Base-by-base conservation (phyloP, 2,329 filamentous ascomycete species). In the Lasiodiplodia citricola region DNA sequence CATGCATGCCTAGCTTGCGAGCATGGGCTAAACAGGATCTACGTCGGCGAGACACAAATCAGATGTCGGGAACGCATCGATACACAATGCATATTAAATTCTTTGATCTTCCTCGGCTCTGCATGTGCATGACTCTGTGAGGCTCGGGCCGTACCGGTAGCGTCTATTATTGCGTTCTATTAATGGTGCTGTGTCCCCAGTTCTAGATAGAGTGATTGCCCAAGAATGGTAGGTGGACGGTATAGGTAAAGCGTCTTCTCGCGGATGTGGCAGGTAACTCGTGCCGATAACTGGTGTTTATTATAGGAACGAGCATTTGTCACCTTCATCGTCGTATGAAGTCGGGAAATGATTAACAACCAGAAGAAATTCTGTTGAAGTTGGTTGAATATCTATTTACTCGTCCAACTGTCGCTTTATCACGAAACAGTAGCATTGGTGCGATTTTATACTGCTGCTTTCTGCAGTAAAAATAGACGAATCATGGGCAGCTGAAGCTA, bases 31-130 rank as follows among this genome's bases (percentile, higher is more conserved):
- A 2, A 37, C 18, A 52, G 28, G 23, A 50, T 51, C 25, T 63
- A 63, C 58, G 58, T 63, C 58, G 56, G 58, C 25, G 58, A 63
- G 58, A 63, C 58, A 51, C 28, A 58, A 8, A 38, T 18, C 18
- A 16, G 63, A 54, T 66, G 63, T 66, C 63, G 63, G 58, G 58
- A 63, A 63, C 58, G 58, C 58, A 63, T 63, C 58, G 37, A 63
- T n/a, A 63, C 8, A 47, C 44, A 18, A 16, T 31, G 54, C 35
- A 31, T n/a, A n/a, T 51, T 8, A 35, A 35, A 6, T 18, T 8
- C 23, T 38, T 2, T 47, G 10, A n/a, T 58, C n/a, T 23, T 10
- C n/a, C 18, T 28, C n/a, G 8, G 41, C 10, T n/a, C 41, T n/a
- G 7, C 41, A 47, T 28, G 31, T 11, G 23, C 23, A 28, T 54